phyloP scores from a whole-genome alignment of 2,329 filamentous ascomycete species.

The Nakataea oryzae region DNA sequence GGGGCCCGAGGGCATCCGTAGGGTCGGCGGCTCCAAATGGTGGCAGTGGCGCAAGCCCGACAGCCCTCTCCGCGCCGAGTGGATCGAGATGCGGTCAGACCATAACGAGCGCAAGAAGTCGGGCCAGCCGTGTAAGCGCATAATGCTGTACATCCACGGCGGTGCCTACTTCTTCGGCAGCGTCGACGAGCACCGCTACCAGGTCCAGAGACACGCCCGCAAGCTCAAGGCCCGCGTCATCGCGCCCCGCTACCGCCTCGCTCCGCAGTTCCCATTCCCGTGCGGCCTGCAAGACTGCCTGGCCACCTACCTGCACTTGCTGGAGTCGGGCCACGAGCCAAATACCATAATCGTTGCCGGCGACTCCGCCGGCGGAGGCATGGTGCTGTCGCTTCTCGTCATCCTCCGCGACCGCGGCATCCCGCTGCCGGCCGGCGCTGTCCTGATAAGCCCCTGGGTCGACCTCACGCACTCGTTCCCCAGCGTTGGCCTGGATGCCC shows the following conservation, averaged over 20 bases:
- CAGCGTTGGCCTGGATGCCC: conserved; percentile 63
- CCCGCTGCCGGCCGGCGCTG: conserved; percentile 77
- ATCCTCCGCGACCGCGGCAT: conserved; percentile 72
- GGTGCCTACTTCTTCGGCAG: conserved; percentile 95
- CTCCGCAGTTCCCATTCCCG: conserved; percentile 92
- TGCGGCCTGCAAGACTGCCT: conserved; percentile 86
- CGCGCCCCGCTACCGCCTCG: conserved; percentile 75
- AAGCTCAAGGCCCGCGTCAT: conserved; percentile 87
- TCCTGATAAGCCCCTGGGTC: conserved; percentile 91
- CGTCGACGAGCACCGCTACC: conserved; percentile 94
- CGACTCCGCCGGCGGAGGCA: conserved; percentile 87
- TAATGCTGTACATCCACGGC: conserved; percentile 92
- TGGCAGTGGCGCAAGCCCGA: conserved; percentile 76
- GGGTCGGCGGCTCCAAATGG: conserved; percentile 75
- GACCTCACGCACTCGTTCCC: conserved; percentile 94
- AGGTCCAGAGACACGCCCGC: conserved; percentile 89
- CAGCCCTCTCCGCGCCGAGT: conserved; percentile 66
- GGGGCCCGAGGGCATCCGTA: conserved; percentile 62
- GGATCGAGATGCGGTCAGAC: conserved; percentile 91
- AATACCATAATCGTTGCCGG: conserved; percentile 79
- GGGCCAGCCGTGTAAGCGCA: conserved; percentile 51
- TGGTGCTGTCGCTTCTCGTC: conserved; percentile 74
- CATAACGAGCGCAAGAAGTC: conserved; percentile 59
- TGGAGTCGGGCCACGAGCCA: conserved; percentile 60
- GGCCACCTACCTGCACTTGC: conserved; percentile 74